These are phyloP conservation scores for Irpex sp. DNA, from an alignment of 1,284 basidiomycete species.

Conservation along the genomic window DNA sequence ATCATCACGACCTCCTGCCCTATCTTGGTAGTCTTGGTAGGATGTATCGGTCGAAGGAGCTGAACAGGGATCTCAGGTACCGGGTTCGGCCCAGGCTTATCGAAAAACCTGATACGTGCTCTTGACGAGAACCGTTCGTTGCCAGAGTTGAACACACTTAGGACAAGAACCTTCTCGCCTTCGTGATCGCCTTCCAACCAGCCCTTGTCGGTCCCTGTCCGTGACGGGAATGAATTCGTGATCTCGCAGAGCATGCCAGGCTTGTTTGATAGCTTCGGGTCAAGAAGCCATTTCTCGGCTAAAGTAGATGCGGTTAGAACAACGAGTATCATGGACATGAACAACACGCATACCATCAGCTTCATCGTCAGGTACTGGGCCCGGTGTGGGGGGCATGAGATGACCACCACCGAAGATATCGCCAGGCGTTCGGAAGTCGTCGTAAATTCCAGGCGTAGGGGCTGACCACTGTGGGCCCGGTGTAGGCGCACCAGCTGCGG, in stretches of 20 bases:
- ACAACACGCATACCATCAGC: not conserved
- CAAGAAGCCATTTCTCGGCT: conserved; percentile 41
- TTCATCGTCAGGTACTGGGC: not conserved
- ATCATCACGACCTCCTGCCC: conserved; percentile 25
- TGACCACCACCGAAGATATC: conserved; percentile 31
- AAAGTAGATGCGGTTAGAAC: conserved; percentile 13
- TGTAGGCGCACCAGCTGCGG: conserved; percentile 36
- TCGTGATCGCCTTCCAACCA: conserved; percentile 60
- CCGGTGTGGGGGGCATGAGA: conserved; percentile 8
- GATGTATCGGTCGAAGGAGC: conserved; percentile 26
- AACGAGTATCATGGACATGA: not conserved
- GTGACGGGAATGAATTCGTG: conserved; percentile 38
- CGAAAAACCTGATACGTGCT: conserved; percentile 26
- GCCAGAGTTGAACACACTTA: conserved; percentile 31
- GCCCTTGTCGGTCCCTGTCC: conserved; percentile 18
- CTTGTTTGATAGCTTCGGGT: conserved; percentile 34
- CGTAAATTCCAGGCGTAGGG: conserved; percentile 34
- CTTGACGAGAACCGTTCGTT: conserved; percentile 28
- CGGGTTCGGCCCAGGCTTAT: conserved; percentile 11
- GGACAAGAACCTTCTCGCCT: conserved; percentile 40
- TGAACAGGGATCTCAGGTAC: conserved; percentile 26
- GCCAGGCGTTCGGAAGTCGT: conserved; percentile 36
- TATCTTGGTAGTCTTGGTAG: conserved; percentile 18
- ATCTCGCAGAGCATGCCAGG: conserved; percentile 49
- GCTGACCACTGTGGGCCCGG: conserved; percentile 29